phyloP scores from a whole-genome alignment of 2,329 filamentous ascomycete species.

The Alternaria ventricosa region DNA sequence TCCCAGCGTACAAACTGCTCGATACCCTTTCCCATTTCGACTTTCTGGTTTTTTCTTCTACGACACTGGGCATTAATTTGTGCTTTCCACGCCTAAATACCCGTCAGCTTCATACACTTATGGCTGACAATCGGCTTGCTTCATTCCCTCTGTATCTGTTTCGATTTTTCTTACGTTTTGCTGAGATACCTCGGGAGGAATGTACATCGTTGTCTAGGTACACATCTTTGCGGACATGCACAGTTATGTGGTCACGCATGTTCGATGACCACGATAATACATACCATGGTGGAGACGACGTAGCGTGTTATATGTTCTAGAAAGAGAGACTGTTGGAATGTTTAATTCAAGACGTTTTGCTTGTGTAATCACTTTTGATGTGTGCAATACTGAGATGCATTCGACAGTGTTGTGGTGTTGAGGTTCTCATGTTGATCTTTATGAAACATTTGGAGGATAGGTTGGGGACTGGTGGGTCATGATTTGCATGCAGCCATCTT shows the following conservation, averaged over 20 bases:
- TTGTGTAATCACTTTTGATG: not conserved
- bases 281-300: constrained; percentile 5
- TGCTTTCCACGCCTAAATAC: constrained; percentile 29
- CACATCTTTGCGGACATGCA: not conserved
- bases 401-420: not conserved
- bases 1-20: constrained; percentile 32
- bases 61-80: constrained; percentile 9
- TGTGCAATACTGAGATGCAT: fast-evolving
- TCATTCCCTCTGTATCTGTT: constrained; percentile 6
- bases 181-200: constrained; percentile 16
- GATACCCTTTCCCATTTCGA: constrained; percentile 39
- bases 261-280: constrained; percentile 1
- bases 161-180: not conserved
- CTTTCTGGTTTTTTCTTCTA: constrained; percentile 21
- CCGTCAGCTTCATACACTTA: constrained; percentile 18
- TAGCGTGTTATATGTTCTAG: constrained; percentile 1
- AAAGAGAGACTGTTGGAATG: not conserved
- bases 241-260: not conserved
- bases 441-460: not conserved
- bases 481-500: not conserved
- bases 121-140: constrained; percentile 6
- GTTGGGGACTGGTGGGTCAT: not conserved
- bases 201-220: constrained; percentile 18
- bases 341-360: constrained; percentile 3
- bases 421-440: not conserved